Evolutionary conservation across 805 yeast genomes (phyloP).

Genomic region (Wickerhamomyces bovis): DNA sequence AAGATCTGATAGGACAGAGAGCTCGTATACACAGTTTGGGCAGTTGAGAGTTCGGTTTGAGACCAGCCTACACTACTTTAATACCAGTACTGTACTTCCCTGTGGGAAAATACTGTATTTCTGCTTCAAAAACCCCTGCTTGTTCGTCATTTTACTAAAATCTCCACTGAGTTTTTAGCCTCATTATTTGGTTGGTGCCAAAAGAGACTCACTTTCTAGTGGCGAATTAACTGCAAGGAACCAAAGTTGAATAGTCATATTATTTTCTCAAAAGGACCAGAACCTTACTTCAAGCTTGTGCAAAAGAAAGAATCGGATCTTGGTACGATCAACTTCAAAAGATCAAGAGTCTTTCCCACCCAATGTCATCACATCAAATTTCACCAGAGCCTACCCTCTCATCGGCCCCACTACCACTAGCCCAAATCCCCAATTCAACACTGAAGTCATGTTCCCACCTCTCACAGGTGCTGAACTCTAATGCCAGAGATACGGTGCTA

Average conservation of each 20-base stretch:
- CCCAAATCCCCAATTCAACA: conserved; percentile 3
- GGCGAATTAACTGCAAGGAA: no score
- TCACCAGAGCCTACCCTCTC: neutral
- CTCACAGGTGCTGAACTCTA: conserved; percentile 21
- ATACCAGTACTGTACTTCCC: neutral
- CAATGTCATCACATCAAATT: neutral
- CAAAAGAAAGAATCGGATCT: no score
- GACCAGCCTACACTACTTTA: neutral
- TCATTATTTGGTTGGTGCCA: neutral
- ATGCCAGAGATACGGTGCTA: conserved; percentile 22
- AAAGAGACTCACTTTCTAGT: no score
- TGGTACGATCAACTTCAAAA: no score
- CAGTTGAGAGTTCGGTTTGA: neutral
- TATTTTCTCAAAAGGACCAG: no score
- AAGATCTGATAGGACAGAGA: neutral
- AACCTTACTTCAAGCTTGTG: no score
- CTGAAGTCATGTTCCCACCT: conserved; percentile 22
- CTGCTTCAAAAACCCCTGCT: no score
- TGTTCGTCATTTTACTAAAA: neutral
- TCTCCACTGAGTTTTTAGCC: neutral
- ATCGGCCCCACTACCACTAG: neutral
- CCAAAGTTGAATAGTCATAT: no score
- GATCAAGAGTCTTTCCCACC: neutral
- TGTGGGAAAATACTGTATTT: neutral
- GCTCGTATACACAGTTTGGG: no score